Conservation (phyloP, 306 rosid genomes). For the Gillenia trifoliata region DNA sequence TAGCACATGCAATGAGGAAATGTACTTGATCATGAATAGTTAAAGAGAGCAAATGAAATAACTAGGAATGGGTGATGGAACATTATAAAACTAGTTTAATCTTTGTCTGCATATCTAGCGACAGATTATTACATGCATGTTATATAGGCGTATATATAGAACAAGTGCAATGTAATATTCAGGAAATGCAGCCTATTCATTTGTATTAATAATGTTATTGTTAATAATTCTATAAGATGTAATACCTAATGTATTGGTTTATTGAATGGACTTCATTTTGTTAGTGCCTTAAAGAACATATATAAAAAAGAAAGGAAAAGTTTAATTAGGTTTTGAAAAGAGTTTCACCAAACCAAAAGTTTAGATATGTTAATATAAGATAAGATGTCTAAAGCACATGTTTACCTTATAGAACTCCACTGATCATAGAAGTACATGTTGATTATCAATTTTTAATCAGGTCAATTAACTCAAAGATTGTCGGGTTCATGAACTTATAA, state of each 20-base stretch:
- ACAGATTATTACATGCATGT: not conserved
- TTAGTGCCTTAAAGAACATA: too few relatives aligned
- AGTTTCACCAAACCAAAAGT: not conserved
- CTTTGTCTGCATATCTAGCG: not conserved
- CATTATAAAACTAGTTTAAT: constrained; percentile 2
- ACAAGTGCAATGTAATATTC: constrained; percentile 1
- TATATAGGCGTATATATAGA: not conserved
- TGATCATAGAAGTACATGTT: not conserved
- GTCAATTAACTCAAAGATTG: not conserved
- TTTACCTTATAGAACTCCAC: not conserved
- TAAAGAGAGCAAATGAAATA: not conserved
- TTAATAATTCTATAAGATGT: too few relatives aligned
- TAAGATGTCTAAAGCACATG: not conserved
- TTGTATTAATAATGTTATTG: not conserved
- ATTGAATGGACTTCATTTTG: too few relatives aligned
- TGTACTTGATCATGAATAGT: not conserved
- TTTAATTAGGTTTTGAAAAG: too few relatives aligned
- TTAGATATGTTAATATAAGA: not conserved
- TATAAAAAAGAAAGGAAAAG: too few relatives aligned
- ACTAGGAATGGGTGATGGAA: not conserved
- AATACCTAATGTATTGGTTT: too few relatives aligned
- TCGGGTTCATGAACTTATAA: constrained; percentile 7
- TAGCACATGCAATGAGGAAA: not conserved
- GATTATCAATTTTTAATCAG: not conserved
- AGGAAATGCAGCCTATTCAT: not conserved